Conservation (phyloP, 805 yeast species). For the Priceomyces medius region DNA sequence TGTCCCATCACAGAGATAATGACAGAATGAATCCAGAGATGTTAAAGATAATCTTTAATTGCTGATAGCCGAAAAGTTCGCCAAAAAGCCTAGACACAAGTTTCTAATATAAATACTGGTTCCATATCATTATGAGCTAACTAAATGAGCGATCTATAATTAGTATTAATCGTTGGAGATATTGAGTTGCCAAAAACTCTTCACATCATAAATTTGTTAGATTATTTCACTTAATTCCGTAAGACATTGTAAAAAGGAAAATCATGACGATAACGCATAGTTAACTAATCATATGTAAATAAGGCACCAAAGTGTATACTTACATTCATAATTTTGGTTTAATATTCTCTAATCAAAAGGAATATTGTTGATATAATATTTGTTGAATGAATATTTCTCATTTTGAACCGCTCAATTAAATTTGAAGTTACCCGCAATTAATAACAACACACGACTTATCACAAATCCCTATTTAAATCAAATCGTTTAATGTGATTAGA, state of each 20-base stretch:
- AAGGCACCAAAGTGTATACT: neutral
- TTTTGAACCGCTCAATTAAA: no score
- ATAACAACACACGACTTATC: neutral
- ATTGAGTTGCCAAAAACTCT: neutral
- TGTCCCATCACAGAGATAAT: no score
- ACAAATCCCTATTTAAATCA: neutral
- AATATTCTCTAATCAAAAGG: neutral
- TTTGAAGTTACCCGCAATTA: neutral
- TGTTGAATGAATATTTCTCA: no score
- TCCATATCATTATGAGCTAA: no score
- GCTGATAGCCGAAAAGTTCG: no score
- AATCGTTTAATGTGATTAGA: neutral
- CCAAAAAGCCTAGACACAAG: no score
- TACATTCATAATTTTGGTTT: neutral
- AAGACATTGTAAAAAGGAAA: slow-evolving; percentile 34
- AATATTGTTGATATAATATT: no score
- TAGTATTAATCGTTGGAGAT: neutral
- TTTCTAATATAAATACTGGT: no score
- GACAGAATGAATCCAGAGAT: no score
- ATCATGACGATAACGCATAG: slow-evolving; percentile 54
- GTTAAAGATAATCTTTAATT: no score
- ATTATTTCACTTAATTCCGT: slow-evolving; percentile 41
- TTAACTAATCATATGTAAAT: slow-evolving; percentile 21
- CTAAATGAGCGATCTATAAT: no score
- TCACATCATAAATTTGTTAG: slow-evolving; percentile 44